phyloP scores from a whole-genome alignment of 495 filamentous ascomycete species.

The Massariosphaeria phaeospora region DNA sequence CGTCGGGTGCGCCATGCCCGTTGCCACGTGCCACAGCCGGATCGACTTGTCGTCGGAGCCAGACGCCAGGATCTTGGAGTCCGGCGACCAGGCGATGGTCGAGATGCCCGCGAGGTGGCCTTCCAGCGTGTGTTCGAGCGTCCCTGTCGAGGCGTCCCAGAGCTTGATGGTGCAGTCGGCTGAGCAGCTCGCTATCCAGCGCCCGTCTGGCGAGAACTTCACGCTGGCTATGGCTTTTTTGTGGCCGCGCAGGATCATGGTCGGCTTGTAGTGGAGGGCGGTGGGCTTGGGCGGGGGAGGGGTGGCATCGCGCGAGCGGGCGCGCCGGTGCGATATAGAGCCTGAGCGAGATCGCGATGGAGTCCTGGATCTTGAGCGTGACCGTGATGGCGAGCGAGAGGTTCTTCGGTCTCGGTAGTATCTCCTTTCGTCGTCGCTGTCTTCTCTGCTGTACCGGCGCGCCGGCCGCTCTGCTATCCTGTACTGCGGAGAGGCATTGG shows the following conservation, averaged over 20 bases:
- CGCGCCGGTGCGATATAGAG: too few species aligned
- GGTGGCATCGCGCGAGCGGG: too few species aligned
- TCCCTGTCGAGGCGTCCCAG: conserved; percentile 76
- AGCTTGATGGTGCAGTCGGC: conserved; percentile 86
- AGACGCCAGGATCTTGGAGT: conserved; percentile 77
- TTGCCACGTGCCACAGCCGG: conserved; percentile 80
- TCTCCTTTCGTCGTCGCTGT: conserved; percentile 24
- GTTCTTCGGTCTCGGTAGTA: conserved; percentile 20
- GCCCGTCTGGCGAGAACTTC: conserved; percentile 82
- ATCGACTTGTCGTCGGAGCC: conserved; percentile 96
- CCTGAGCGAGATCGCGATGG: background rate
- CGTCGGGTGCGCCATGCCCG: conserved; percentile 59
- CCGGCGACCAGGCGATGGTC: conserved; percentile 84
- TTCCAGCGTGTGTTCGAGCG: conserved; percentile 78
- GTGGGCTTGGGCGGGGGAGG: conserved; percentile 42
- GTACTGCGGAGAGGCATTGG: conserved; percentile 24
- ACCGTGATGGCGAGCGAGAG: conserved; percentile 13
- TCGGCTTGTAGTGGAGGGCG: conserved; percentile 54
- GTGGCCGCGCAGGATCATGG: conserved; percentile 69
- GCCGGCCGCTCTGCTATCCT: conserved; percentile 26
- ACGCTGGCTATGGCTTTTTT: conserved; percentile 74
- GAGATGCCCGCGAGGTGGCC: conserved; percentile 90
- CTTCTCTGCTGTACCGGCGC: conserved; percentile 23
- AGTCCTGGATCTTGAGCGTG: conserved; percentile 4
- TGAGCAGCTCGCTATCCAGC: conserved; percentile 70